These are phyloP conservation scores for Suhomyces kilbournensis DNA, from an alignment of 805 yeast genomes.

Conservation along the genomic window DNA sequence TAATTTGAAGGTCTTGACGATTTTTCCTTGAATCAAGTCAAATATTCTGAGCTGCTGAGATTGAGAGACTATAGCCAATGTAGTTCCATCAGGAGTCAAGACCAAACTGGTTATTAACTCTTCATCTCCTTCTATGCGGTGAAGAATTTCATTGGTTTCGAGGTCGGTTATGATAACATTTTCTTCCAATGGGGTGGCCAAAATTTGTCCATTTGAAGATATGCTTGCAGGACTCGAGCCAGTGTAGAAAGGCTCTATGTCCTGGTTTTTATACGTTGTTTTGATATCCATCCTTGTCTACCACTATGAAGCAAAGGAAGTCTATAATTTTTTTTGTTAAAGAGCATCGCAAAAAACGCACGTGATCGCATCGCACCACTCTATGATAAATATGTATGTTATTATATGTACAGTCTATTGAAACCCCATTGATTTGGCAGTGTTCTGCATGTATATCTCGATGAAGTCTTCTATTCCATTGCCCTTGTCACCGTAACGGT, in stretches of 20 bases:
- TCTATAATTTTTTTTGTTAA: constrained; percentile 5
- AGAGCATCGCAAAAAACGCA: constrained; percentile 10
- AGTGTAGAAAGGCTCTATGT: constrained; percentile 78
- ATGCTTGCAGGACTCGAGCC: constrained; percentile 79
- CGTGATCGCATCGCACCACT: neutral
- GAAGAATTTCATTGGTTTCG: constrained; percentile 52
- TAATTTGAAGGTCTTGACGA: constrained; percentile 54
- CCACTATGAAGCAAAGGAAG: neutral
- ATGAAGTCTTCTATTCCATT: constrained; percentile 45
- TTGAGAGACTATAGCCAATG: constrained; percentile 72
- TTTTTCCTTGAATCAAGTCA: constrained; percentile 36
- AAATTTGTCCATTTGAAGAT: constrained; percentile 47
- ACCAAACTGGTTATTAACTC: constrained; percentile 71
- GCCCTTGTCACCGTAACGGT: constrained; percentile 28
- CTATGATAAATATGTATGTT: neutral
- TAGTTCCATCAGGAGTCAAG: constrained; percentile 71
- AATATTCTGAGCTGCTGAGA: constrained; percentile 78
- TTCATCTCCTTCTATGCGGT: constrained; percentile 79
- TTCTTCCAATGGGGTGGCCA: constrained; percentile 81
- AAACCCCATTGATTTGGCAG: constrained; percentile 41
- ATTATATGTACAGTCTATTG: neutral
- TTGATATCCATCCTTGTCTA: constrained; percentile 20
- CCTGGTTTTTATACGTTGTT: constrained; percentile 42
- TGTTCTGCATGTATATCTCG: constrained; percentile 41
- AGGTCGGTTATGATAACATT: constrained; percentile 70